Percentiles rank a stretch among this genome's conserved stretches.
Conservation (phyloP, 2,329 filamentous ascomycete genomes). For the Fusarium sp. region DNA sequence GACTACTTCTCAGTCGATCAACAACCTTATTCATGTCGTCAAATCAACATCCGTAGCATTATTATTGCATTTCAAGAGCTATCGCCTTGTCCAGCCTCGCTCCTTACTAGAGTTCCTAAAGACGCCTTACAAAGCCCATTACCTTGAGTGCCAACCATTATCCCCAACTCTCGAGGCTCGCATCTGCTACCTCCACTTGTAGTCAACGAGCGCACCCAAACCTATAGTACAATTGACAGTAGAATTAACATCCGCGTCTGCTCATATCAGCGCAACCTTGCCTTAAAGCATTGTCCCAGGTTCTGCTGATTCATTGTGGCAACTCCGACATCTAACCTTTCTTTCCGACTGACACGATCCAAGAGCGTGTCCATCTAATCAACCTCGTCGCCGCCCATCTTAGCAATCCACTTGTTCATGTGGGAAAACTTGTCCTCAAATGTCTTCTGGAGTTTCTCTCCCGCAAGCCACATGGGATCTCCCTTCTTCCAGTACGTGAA, state of each 20-base stretch:
- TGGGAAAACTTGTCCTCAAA: constrained; percentile 69
- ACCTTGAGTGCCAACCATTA: constrained; percentile 4
- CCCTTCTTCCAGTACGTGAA: constrained; percentile 70
- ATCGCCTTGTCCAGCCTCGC: background rate
- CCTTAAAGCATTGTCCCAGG: background rate
- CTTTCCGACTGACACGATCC: background rate
- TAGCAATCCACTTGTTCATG: constrained; percentile 70
- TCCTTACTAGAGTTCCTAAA: constrained; percentile 11
- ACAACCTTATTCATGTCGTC: background rate
- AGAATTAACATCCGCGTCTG: background rate
- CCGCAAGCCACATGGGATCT: constrained; percentile 65
- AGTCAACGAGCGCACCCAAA: background rate
- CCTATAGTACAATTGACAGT: constrained; percentile 10
- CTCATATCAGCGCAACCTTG: background rate
- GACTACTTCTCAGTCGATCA: constrained; percentile 5
- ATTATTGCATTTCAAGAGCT: background rate
- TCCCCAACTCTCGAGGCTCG: constrained; percentile 3
- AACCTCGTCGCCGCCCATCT: constrained; percentile 58
- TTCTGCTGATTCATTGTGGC: background rate
- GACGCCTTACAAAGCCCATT: constrained; percentile 17
- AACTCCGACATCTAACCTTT: background rate
- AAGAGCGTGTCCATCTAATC: constrained; percentile 33
- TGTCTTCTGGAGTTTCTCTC: constrained; percentile 67
- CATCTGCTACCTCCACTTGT: constrained; percentile 2
- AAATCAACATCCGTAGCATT: constrained; percentile 4